Percentiles rank a stretch among this genome's conserved stretches.
Evolutionary conservation across 2,329 filamentous ascomycete species (phyloP).

Genomic region (Mariannaea sp.): DNA sequence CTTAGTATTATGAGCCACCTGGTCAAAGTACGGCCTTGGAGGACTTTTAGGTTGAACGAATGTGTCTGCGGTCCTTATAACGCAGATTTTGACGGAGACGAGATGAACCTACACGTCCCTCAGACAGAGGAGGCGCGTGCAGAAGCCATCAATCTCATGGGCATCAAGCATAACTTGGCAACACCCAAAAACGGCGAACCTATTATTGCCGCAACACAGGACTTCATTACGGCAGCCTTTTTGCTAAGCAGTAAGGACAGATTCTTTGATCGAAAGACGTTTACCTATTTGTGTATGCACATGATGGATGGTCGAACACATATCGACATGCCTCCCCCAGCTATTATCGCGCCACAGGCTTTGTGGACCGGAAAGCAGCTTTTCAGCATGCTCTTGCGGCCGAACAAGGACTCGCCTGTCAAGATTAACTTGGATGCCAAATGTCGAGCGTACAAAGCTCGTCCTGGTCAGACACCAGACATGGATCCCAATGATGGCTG

Average conservation of each 20-base stretch:
- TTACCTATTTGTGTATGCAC: conserved; percentile 87
- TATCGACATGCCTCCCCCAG: conserved; percentile 84
- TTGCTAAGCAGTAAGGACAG: conserved; percentile 89
- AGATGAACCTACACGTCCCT: conserved; percentile 98
- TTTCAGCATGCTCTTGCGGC: conserved; percentile 88
- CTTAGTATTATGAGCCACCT: conserved; percentile 97
- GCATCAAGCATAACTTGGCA: conserved; percentile 92
- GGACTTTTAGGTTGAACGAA: conserved; percentile 95
- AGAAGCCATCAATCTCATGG: conserved; percentile 96
- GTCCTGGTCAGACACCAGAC: conserved; percentile 62
- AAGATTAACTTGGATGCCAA: conserved; percentile 92
- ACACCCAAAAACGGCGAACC: conserved; percentile 98
- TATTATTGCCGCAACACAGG: conserved; percentile 98
- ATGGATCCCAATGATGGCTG: conserved; percentile 89
- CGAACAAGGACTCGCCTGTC: conserved; percentile 82
- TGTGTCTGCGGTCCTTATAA: conserved; percentile 99
- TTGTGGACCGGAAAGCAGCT: conserved; percentile 98
- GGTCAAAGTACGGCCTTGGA: conserved; percentile 90
- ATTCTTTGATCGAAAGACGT: conserved; percentile 88
- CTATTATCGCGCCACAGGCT: conserved; percentile 81
- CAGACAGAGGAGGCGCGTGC: conserved; percentile 96
- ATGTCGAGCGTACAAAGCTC: conserved; percentile 78
- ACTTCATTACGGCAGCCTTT: conserved; percentile 97
- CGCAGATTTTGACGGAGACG: conserved; percentile 97
- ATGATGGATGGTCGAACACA: conserved; percentile 84